phyloP scores from a whole-genome alignment of 805 yeast species.

The Monosporozyma yasuniensis region DNA sequence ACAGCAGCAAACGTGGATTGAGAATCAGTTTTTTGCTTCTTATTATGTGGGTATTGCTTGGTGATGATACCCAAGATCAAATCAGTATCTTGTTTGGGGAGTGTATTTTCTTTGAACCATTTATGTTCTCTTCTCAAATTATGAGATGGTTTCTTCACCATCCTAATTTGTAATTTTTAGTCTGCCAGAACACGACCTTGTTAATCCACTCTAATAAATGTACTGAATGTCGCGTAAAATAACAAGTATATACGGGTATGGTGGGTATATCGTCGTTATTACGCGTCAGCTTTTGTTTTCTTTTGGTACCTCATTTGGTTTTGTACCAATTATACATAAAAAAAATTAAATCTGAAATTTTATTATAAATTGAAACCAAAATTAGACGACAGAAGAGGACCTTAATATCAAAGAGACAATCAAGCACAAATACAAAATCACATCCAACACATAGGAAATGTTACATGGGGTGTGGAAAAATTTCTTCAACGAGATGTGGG shows the following conservation, averaged over 20 bases:
- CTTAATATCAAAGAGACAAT: neutral
- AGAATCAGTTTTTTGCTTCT: neutral
- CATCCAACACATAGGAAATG: neutral
- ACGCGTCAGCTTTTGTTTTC: neutral
- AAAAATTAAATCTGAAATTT: neutral
- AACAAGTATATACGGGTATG: neutral
- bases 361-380: neutral
- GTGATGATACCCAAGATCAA: conserved; percentile 12
- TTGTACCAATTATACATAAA: neutral
- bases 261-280: neutral
- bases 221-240: neutral
- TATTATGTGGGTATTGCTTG: conserved; percentile 6
- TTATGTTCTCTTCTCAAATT: conserved; percentile 28
- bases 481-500: neutral
- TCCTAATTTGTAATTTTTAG: neutral
- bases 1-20: neutral
- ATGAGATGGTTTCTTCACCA: conserved; percentile 29
- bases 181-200: neutral
- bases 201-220: neutral
- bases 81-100: conserved; percentile 14
- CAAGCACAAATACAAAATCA: neutral
- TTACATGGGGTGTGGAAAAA: neutral
- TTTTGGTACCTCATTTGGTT: neutral
- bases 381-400: neutral
- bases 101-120: conserved; percentile 23